A percentile compares a stretch with the other conserved stretches of the same genome.
Conservation (phyloP, 2,329 filamentous ascomycete genomes). For the Stemphylium beticola region DNA sequence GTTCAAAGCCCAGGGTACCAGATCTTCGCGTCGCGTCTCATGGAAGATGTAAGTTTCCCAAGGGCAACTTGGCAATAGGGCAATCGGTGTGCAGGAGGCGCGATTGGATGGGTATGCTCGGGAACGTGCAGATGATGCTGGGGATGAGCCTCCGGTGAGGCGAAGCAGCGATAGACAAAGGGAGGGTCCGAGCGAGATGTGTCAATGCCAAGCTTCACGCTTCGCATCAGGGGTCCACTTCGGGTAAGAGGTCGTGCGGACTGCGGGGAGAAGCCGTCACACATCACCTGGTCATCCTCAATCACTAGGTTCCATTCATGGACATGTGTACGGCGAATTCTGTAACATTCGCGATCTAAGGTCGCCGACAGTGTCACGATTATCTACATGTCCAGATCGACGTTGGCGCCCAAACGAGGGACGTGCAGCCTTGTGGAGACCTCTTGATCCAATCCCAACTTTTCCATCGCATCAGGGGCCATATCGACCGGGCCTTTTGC, state of each 20-base stretch:
- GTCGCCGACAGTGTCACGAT: neutral
- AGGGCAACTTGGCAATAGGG: neutral
- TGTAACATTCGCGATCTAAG: neutral
- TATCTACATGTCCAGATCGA: neutral
- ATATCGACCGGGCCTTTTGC: too few relatives aligned
- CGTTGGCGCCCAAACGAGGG: neutral
- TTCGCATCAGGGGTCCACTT: constrained; percentile 1
- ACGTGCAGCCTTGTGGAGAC: neutral
- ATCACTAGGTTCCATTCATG: neutral
- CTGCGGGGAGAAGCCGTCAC: constrained; percentile 10
- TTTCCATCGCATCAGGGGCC: neutral
- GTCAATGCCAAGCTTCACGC: constrained; percentile 17
- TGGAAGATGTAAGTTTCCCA: neutral
- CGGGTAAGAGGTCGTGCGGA: constrained; percentile 7
- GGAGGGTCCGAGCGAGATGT: constrained; percentile 3
- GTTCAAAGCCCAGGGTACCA: neutral
- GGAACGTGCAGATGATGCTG: constrained; percentile 2
- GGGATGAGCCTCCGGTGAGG: constrained; percentile 5
- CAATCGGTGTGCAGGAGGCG: constrained; percentile 1
- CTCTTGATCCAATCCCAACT: neutral
- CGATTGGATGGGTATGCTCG: constrained; percentile 3
- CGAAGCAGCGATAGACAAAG: neutral
- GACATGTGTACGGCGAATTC: neutral
- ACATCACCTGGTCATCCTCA: neutral
- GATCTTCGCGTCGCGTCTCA: neutral